Conservation (phyloP, 805 yeast genomes). For the Candida tibetensis region DNA sequence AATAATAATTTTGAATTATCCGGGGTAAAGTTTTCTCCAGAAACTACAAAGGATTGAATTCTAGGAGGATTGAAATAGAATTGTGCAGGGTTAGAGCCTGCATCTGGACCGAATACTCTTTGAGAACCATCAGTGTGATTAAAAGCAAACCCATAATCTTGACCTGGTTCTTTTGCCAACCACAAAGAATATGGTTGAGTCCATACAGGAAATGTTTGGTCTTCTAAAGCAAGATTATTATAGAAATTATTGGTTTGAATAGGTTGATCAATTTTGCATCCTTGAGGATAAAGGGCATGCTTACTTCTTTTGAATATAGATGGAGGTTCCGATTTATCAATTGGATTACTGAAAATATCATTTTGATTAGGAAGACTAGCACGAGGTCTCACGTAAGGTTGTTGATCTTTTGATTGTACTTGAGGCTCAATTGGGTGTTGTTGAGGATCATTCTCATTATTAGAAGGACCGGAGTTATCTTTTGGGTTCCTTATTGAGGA, state of each 20-base stretch:
- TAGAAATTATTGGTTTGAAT: constrained; percentile 78
- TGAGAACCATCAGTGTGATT: constrained; percentile 60
- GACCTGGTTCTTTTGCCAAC: constrained; percentile 48
- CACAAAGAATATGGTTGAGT: constrained; percentile 80
- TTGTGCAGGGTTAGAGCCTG: constrained; percentile 48
- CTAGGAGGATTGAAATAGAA: constrained; percentile 69
- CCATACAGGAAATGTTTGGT: constrained; percentile 71
- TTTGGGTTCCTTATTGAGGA: constrained; percentile 1
- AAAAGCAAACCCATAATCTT: constrained; percentile 62
- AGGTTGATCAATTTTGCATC: constrained; percentile 36
- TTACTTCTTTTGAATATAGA: constrained; percentile 32
- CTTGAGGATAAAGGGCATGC: constrained; percentile 38
- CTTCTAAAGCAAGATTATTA: constrained; percentile 65
- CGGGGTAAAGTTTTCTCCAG: constrained; percentile 27
- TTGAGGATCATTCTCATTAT: too few species aligned
- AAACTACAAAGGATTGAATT: constrained; percentile 53
- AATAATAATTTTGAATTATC: constrained; percentile 19
- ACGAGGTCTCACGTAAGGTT: constrained; percentile 2
- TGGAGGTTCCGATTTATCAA: constrained; percentile 45
- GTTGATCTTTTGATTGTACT: neutral
- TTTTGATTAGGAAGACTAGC: constrained; percentile 4
- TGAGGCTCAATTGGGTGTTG: neutral
- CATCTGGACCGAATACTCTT: constrained; percentile 68
- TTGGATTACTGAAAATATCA: constrained; percentile 41
- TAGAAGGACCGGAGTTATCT: too few species aligned